phyloP scores from a whole-genome alignment of 2,329 filamentous ascomycete genomes.

The Podosphaera fusca region DNA sequence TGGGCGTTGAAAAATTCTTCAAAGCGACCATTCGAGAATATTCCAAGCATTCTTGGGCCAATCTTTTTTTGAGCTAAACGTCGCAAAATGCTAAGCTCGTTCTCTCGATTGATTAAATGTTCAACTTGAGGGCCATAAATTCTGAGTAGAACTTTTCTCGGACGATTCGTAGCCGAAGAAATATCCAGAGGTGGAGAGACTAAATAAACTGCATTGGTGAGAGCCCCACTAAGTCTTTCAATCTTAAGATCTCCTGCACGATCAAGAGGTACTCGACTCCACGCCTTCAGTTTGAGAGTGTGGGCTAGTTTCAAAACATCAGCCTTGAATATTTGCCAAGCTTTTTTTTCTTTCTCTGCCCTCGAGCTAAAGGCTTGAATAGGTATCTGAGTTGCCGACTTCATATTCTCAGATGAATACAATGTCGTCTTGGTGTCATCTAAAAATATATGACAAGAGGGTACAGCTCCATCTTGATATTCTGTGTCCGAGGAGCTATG shows the following conservation, averaged over 20 bases:
- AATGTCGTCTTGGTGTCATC: constrained; percentile 80
- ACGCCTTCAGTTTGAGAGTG: constrained; percentile 74
- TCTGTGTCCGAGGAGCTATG: constrained; percentile 62
- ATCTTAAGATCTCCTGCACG: constrained; percentile 45
- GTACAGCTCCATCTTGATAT: constrained; percentile 59
- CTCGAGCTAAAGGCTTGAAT: constrained; percentile 22
- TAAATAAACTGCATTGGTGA: constrained; percentile 94
- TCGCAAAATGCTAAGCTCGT: constrained; percentile 65
- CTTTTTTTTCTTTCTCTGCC: constrained; percentile 44
- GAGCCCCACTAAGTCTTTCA: constrained; percentile 61
- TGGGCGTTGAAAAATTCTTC: constrained; percentile 81
- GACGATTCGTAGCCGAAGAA: constrained; percentile 16
- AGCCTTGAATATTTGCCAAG: constrained; percentile 72
- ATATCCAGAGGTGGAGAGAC: constrained; percentile 57
- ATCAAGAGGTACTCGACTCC: constrained; percentile 61
- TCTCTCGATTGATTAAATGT: constrained; percentile 82
- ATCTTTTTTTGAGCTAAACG: constrained; percentile 81
- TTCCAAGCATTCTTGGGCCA: constrained; percentile 72
- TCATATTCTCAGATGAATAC: constrained; percentile 34
- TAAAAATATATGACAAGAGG: constrained; percentile 59
- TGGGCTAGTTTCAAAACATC: constrained; percentile 80
- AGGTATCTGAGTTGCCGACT: constrained; percentile 17
- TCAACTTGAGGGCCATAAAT: constrained; percentile 92
- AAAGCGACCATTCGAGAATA: constrained; percentile 84
- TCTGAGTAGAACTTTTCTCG: constrained; percentile 55